Base-by-base conservation (phyloP, 768 basidiomycete genomes). In the Boletus reticulatus region DNA sequence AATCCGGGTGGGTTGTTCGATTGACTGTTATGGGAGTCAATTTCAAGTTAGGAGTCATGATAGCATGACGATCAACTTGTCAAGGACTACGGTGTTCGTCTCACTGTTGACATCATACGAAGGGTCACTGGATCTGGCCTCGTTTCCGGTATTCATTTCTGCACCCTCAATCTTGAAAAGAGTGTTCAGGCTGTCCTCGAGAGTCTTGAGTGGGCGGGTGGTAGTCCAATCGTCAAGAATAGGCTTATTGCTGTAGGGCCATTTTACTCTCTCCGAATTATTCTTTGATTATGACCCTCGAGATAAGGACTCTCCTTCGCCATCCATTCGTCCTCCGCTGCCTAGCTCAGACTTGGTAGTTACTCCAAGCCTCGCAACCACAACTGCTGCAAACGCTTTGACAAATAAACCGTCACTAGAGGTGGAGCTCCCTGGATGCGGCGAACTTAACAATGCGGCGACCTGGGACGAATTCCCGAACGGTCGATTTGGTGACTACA, bases 401-500 rank as follows among this genome's bases (percentile, higher is more conserved):
- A 72, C 80, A 38, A 72, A 73, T 9, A 73, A 80, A 17, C 76
- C 82, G n/a, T 56, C 72, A 10, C 72, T 75, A 4, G 81, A 85
- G 10, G 70, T 67, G 1, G 88, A 89, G 57, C 81, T 76, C 6
- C 61, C 68, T 29, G 85, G 88, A 27, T 80, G 82, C 43, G 89
- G 88, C 7, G 90, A 92, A 59, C 74, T 87, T 8, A 91, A 88
- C 64, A 82, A 87, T 59, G 88, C 88, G 0, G 80, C 86, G 2
- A 84, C 84, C 19, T 94, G 92, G 92, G 92, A 94, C 64, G 97
- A 99, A 66, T 98, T 98, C 69, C 97, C 97, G 8, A 99, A 99
- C 68, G 97, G 97, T 36, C 88, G 97, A 11, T 98, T 98, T 70
- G 97, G 97, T 58, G 97, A 98, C 71, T 92, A 89, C 68, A 92